Percentiles rank a stretch among this genome's conserved stretches.
Conservation (phyloP, 192 early-diverging fungal species). For the Bifiguratus adelaidae region DNA sequence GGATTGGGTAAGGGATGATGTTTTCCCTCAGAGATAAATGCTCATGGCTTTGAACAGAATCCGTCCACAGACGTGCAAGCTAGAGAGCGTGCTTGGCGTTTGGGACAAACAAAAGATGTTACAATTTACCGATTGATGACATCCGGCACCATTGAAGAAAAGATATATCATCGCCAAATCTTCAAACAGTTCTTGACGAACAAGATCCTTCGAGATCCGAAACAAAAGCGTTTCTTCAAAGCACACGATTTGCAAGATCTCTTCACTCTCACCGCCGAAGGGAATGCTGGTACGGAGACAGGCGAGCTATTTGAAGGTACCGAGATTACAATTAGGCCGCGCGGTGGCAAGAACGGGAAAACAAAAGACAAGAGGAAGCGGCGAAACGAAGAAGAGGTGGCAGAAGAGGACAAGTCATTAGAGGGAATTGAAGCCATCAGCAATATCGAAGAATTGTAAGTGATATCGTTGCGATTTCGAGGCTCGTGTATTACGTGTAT, state of each 20-base stretch:
- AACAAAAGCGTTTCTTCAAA: conserved; percentile 85
- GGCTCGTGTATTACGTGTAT: conserved; percentile 16
- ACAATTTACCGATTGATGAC: conserved; percentile 95
- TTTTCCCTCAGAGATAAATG: background rate
- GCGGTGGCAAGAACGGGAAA: conserved; percentile 3
- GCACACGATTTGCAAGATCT: conserved; percentile 74
- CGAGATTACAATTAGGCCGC: conserved; percentile 35
- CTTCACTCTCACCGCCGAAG: conserved; percentile 59
- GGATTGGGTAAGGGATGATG: conserved; percentile 60
- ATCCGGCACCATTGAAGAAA: conserved; percentile 88
- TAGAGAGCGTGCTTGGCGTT: conserved; percentile 88
- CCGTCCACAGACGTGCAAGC: conserved; percentile 95
- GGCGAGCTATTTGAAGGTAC: conserved; percentile 71
- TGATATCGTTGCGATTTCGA: background rate
- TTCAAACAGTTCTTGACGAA: conserved; percentile 97
- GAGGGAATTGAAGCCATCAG: conserved; percentile 22
- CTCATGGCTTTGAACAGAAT: conserved; percentile 34
- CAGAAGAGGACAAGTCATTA: no score
- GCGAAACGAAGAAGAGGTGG: conserved; percentile 11
- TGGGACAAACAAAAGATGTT: conserved; percentile 83
- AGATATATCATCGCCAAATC: conserved; percentile 96
- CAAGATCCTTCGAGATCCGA: conserved; percentile 88
- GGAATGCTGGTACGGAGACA: conserved; percentile 65
- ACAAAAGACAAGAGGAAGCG: conserved; percentile 1
- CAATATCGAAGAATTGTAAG: conserved; percentile 27